Conservation (phyloP, 2,329 filamentous ascomycete genomes). For the Rhexocercosporidium sp. region DNA sequence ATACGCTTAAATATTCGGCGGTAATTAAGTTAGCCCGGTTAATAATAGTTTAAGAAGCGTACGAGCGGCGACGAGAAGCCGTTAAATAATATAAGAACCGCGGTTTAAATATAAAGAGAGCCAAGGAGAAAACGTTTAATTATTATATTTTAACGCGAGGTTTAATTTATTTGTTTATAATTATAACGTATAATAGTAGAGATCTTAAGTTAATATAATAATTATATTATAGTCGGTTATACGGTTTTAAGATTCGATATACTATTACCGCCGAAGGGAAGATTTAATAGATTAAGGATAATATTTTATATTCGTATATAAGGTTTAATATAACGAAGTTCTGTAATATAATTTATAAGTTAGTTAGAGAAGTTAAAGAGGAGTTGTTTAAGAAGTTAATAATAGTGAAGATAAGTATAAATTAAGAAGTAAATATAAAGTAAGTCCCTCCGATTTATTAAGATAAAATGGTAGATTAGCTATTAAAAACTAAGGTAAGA, state of each 20-base stretch:
- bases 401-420: too few species aligned
- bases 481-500: too few species aligned
- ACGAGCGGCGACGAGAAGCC: background rate
- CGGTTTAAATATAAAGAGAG: too few species aligned
- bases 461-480: too few species aligned
- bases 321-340: too few species aligned
- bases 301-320: conserved; percentile 24
- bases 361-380: too few species aligned
- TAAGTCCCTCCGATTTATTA: too few species aligned
- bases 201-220: conserved; percentile 20
- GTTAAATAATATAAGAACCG: background rate
- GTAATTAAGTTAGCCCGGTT: conserved; percentile 25
- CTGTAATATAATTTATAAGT: too few species aligned
- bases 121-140: conserved; percentile 3
- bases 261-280: conserved; percentile 14
- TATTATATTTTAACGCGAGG: conserved; percentile 9
- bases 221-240: conserved; percentile 19
- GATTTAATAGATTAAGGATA: conserved; percentile 16
- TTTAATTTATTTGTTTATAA: conserved; percentile 17
- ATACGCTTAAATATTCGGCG: too few species aligned
- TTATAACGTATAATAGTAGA: conserved; percentile 8
- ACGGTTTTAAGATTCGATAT: conserved; percentile 25
- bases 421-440: too few species aligned
- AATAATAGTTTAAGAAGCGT: conserved; percentile 24
- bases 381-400: too few species aligned